Percentiles rank a stretch among this genome's conserved stretches.
Evolutionary conservation across 768 basidiomycete species (phyloP).

Genomic region (Lactarius hengduanensis): DNA sequence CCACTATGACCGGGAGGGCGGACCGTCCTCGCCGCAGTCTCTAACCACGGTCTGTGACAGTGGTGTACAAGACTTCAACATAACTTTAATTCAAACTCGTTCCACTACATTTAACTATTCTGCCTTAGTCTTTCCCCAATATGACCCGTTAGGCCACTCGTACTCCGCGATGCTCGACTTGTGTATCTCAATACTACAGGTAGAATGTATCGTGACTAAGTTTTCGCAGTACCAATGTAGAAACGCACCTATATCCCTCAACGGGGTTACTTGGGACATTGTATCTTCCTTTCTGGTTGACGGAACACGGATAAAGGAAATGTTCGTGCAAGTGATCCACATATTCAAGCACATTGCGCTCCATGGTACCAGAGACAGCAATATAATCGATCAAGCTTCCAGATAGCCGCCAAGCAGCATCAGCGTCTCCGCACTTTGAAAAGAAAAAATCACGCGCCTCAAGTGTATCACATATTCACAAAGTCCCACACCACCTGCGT

Average conservation of each 20-base stretch:
- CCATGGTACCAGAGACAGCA: slow-evolving; percentile 86
- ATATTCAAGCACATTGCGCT: slow-evolving; percentile 89
- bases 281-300: slow-evolving; percentile 82
- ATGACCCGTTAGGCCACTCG: slow-evolving; percentile 82
- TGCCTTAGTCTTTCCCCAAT: slow-evolving; percentile 53
- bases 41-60: no score
- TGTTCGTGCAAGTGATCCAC: slow-evolving; percentile 94
- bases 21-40: background rate
- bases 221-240: background rate
- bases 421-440: slow-evolving; percentile 7
- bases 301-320: slow-evolving; percentile 84
- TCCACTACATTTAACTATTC: background rate
- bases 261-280: slow-evolving; percentile 74
- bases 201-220: background rate
- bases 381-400: slow-evolving; percentile 89
- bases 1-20: background rate
- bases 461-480: slow-evolving; percentile 91
- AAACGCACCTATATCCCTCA: slow-evolving; percentile 73
- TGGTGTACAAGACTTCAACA: no score
- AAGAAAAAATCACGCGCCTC: slow-evolving; percentile 41
- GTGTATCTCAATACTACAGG: slow-evolving; percentile 81
- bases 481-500: slow-evolving; percentile 91
- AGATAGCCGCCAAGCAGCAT: background rate
- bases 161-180: slow-evolving; percentile 76
- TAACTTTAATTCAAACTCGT: no score